Evolutionary conservation across 1,139 yeast species (phyloP).

Genomic region (Taphrina populina): DNA sequence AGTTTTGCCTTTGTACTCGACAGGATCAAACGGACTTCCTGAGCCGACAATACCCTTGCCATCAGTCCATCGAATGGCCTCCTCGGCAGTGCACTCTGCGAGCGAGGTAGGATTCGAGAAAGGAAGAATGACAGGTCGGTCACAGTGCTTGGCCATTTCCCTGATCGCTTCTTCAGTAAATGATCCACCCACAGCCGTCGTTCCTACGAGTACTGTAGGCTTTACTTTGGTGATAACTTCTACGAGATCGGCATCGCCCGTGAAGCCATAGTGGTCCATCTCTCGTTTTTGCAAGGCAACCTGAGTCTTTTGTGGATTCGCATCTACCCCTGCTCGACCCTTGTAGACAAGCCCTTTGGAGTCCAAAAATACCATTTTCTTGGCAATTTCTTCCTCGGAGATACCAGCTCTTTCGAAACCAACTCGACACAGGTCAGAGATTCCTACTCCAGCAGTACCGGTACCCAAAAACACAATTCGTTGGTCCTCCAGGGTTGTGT

Average conservation of each 20-base stretch:
- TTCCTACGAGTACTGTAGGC: constrained; percentile 90
- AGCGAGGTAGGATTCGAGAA: constrained; percentile 95
- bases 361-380: constrained; percentile 29
- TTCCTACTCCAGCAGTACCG: constrained; percentile 75
- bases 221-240: constrained; percentile 70
- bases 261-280: constrained; percentile 30
- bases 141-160: constrained; percentile 84
- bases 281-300: constrained; percentile 31
- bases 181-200: constrained; percentile 96
- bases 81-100: constrained; percentile 90
- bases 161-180: constrained; percentile 81
- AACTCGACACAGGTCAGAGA: constrained; percentile 27
- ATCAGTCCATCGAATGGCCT: constrained; percentile 87
- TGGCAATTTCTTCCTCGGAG: constrained; percentile 29
- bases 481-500: constrained; percentile 65
- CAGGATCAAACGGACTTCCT: constrained; percentile 96
- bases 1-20: constrained; percentile 42
- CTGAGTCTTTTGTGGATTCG: constrained; percentile 31
- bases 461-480: constrained; percentile 84
- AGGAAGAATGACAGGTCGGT: constrained; percentile 90
- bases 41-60: constrained; percentile 90
- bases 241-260: constrained; percentile 52
- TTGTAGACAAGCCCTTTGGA: constrained; percentile 53
- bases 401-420: constrained; percentile 28
- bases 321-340: constrained; percentile 53